Evolutionary conservation across 495 filamentous ascomycete genomes (phyloP).

Genomic region (Podospora sp.): DNA sequence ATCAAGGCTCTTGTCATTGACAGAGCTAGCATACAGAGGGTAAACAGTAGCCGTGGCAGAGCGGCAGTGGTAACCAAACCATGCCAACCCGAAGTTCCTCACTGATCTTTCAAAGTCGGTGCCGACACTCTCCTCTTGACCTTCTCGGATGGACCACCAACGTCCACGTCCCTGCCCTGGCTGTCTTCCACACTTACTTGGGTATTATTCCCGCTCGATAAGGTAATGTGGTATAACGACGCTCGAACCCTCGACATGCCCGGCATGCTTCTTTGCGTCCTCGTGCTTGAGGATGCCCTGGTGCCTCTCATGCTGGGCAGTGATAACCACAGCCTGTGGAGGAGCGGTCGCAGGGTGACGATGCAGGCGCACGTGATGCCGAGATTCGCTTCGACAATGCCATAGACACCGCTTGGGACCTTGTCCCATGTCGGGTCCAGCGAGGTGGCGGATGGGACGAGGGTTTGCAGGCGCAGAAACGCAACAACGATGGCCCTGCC

Average conservation of each 20-base stretch:
- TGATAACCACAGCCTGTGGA: not conserved
- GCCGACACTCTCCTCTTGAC: not conserved
- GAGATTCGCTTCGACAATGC: constrained; percentile 14
- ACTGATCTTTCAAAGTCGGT: too few relatives aligned
- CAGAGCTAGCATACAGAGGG: too few relatives aligned
- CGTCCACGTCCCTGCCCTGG: not conserved
- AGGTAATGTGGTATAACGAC: constrained; percentile 2
- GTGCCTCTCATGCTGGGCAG: not conserved
- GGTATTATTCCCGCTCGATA: not conserved
- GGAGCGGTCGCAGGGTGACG: constrained; percentile 13
- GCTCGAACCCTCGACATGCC: not conserved
- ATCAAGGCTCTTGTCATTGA: too few relatives aligned
- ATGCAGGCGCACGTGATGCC: constrained; percentile 21
- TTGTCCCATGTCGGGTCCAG: constrained; percentile 18
- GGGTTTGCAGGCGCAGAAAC: constrained; percentile 15
- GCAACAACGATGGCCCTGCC: constrained; percentile 7
- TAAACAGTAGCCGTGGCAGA: too few relatives aligned
- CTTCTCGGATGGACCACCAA: not conserved
- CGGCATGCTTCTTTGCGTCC: not conserved
- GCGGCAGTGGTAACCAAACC: too few relatives aligned
- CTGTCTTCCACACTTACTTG: not conserved
- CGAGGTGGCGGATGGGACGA: constrained; percentile 10
- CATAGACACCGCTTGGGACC: constrained; percentile 13
- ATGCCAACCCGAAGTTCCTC: too few relatives aligned
- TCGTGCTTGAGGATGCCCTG: not conserved